Base-by-base conservation (phyloP, 371 early-diverging fungal genomes). In the Sporodiniella umbellata region DNA sequence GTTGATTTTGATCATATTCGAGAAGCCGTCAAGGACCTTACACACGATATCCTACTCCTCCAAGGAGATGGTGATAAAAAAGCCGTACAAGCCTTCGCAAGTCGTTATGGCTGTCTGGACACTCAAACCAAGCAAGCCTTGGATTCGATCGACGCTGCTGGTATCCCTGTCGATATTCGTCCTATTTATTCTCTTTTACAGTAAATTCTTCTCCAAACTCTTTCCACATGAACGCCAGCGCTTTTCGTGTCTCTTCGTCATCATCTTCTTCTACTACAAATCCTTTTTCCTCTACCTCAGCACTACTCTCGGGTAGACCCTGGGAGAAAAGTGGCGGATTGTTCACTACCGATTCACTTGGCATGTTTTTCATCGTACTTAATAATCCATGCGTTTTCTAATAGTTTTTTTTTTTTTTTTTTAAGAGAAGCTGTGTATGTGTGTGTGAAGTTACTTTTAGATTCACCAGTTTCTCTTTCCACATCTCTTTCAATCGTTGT, bases 51-150 rank as follows among this genome's bases (percentile, higher is more conserved):
- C 42, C 64, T 91, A 66, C 59, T 89, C 12, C 75, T 90, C 28
- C 90, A 91, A 72, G 91, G 89, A 4, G 78, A 90, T 62, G 91
- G 91, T 31, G 81, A 84, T 63, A 89, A 89, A 63, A 45, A 67
- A 14, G 68, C 72, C 6, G 90, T 87, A 4, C 70, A 68, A 37
- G 77, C 42, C 12, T 90, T 91, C 64, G 74, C 77, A 10, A 62
- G 66, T 8, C 72, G 71, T 43, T 89, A 89, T 45, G 89, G 85
- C 17, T 56, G 62, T 0, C 60, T 86, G 38, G 55, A 71, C 15
- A 56, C 66, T 0, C 54, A 70, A 8, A 85, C 85, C 24, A 66
- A 73, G 46, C 35, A 54, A 15, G 81, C 87, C 2, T 54, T 91
- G 57, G 72, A 70, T 4, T 70, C 56, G 18, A 75, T 91, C 51